Evolutionary conservation across 139 green algal species (phyloP).

Genomic region (Tetradesmus obliquus): DNA sequence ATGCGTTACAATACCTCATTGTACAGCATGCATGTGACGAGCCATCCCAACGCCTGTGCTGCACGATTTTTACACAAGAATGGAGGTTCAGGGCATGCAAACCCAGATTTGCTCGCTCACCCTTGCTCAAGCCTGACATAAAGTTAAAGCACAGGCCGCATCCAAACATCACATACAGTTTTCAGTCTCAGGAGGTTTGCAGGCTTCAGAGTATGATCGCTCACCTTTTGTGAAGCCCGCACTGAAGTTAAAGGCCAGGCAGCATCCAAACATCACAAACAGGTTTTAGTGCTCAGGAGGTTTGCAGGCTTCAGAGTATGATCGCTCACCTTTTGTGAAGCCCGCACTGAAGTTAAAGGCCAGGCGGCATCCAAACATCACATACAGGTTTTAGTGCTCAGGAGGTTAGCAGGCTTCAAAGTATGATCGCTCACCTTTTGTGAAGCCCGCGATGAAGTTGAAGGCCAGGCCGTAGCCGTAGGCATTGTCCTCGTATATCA

Average conservation of each 20-base stretch:
- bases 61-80: background rate
- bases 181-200: no score
- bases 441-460: slow-evolving; percentile 43
- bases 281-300: no score
- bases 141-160: slow-evolving; percentile 30
- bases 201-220: no score
- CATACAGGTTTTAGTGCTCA: no score
- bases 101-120: background rate
- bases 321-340: slow-evolving; percentile 17
- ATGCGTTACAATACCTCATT: background rate
- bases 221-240: slow-evolving; percentile 21
- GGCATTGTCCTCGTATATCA: background rate
- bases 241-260: slow-evolving; percentile 34
- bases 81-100: no score
- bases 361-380: slow-evolving; percentile 4
- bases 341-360: slow-evolving; percentile 38
- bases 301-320: no score
- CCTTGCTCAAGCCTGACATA: slow-evolving; percentile 1
- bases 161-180: background rate
- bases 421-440: slow-evolving; percentile 8
- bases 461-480: slow-evolving; percentile 38
- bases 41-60: background rate
- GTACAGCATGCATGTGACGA: background rate
- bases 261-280: background rate
- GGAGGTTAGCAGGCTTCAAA: no score